Evolutionary conservation across 2,329 filamentous ascomycete species (phyloP), one percentile per base, ranked within the genome.

Genomic region (Aureobasidium sp.): DNA sequence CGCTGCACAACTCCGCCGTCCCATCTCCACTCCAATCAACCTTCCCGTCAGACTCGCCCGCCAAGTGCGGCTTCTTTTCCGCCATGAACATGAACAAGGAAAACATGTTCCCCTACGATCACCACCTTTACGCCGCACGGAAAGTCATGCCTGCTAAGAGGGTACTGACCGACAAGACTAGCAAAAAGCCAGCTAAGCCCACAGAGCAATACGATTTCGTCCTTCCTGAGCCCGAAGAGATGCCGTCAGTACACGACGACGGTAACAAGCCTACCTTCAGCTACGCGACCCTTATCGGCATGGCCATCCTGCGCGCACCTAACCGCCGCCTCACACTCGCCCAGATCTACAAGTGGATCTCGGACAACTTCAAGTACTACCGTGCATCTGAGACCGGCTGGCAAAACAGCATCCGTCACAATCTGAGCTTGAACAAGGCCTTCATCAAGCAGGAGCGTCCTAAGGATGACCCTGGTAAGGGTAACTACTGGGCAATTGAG

Each of bases 321-420:
- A 86, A 87, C 64, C 87, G 91, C 64, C 88, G 90, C 58, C 81
- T 97, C 65, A 97, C 94, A 0, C 82, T 99, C 20, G 87, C 91
- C 29, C 91, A 97, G 74, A 99, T 99, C 68, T 99, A 97, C 82
- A 96, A 96, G 73, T 99, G 94, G 93, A 97, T 99, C 69, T 95
- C 91, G n/a, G 90, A 95, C 73, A 92, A 88, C 20, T 97, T 89
- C 73, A 87, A 84, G 5, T 97, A 93, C 76, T 99, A 97, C 78
- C 87, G 84, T 68, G 84, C 86, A 47, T 84, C 87, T 62, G 91
- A 97, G 69, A 86, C 89, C 12, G 93, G 94, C 66, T 99, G 94
- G 94, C 93, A 97, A 76, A 99, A 99, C 76, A 97, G 94, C 78
- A 99, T 99, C 73, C 89, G 94, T 37, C 94, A 99, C 76, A 99